Evolutionary conservation across 1,284 basidiomycete species (phyloP), one percentile per base, ranked within the genome.

Genomic region (Apiotrichum laibachii): DNA sequence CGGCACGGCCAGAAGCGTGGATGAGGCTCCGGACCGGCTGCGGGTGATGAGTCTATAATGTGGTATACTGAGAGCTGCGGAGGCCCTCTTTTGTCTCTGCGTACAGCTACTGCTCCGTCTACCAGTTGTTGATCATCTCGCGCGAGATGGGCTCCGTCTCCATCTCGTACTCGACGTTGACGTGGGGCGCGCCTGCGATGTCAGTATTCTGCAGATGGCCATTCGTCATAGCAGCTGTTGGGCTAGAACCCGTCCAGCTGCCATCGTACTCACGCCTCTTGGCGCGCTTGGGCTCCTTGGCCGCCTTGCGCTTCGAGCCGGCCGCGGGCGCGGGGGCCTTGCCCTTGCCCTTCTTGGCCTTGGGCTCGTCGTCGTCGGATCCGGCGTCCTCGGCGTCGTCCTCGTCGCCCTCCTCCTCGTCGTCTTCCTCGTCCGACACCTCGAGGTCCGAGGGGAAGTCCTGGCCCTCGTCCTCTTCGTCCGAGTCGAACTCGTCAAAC

Each of bases 101-200:
- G 21, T 53, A 40, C 26, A 31, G 18, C 18, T 13, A n/a, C 22
- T 22, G 10, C 35, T 22, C n/a, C 43, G 43, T 31, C 62, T 75
- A 81, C 80, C 79, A 81, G 61, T 79, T 76, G 64, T 73, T 73
- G 59, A 81, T 61, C 72, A 78, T 76, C 67, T 80, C 80, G 63
- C 79, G 77, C 39, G 80, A 79, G 51, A 82, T 73, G n/a, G 82
- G 82, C 77, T 92, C 91, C 72, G 90, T 84, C 78, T 92, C 91
- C 79, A 90, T 83, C 80, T 96, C 94, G 85, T 96, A 95, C 79
- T 97, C 94, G 76, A 97, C 88, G 75, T 95, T 90, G 75, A 98
- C 87, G 65, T 87, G 84, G 10, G 92, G 87, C 10, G 48, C 48
- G 46, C 61, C 55, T 60, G 59, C 13, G 7, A 16, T 37, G 51